Percentiles rank a stretch among this genome's conserved stretches.
Evolutionary conservation across 1,139 yeast genomes (phyloP).

Genomic region (Wickerhamiella infanticola): DNA sequence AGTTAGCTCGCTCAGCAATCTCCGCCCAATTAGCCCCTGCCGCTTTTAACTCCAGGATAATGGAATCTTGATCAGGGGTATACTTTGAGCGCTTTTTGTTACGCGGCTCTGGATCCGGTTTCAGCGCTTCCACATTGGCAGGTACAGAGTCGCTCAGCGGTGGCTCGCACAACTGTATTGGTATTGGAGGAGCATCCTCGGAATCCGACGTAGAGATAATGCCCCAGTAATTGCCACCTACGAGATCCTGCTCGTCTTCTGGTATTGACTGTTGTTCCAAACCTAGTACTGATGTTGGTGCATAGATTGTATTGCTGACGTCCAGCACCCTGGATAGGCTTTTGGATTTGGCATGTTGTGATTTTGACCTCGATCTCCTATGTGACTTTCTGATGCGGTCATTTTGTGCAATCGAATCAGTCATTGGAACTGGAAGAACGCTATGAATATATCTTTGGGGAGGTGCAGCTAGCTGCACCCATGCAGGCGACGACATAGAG

Average conservation of each 20-base stretch:
- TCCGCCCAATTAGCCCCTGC: conserved; percentile 61
- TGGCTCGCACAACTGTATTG: conserved; percentile 19
- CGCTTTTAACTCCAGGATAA: conserved; percentile 45
- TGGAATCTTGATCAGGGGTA: conserved; percentile 49
- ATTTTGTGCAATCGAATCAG: no score
- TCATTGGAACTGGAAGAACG: no score
- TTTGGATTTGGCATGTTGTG: not conserved
- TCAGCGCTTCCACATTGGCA: conserved; percentile 23
- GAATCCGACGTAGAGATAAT: not conserved
- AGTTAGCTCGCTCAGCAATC: conserved; percentile 51
- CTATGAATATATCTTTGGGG: no score
- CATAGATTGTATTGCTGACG: not conserved
- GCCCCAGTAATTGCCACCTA: not conserved
- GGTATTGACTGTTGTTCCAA: not conserved
- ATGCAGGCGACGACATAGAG: no score
- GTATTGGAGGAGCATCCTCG: conserved; percentile 6
- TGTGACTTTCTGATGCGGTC: not conserved
- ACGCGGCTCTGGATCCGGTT: conserved; percentile 31
- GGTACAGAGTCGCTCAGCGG: conserved; percentile 23
- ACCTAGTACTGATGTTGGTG: not conserved
- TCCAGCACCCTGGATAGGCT: not conserved
- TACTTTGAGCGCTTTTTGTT: conserved; percentile 51
- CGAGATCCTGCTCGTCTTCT: not conserved
- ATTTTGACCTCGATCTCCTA: not conserved
- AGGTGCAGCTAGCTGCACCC: no score